Conservation (phyloP, 768 basidiomycete species). For the Kwoniella botswanensis region DNA sequence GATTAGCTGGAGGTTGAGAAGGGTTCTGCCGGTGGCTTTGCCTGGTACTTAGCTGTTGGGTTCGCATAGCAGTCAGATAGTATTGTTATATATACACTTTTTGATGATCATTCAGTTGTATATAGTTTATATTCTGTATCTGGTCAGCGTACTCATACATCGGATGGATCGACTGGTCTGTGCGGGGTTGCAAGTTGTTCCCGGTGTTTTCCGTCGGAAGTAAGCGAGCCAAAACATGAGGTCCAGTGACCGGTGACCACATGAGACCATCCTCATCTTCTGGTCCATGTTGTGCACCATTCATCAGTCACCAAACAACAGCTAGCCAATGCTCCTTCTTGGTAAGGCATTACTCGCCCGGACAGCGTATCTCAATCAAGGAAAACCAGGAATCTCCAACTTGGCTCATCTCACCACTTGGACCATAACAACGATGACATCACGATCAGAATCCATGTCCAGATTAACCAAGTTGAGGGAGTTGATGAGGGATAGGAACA, state of each 20-base stretch:
- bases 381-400: not conserved
- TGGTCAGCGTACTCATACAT: too few relatives aligned
- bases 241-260: not conserved
- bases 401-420: not conserved
- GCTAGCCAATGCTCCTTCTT: not conserved
- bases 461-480: slow-evolving; percentile 67
- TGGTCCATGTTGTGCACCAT: too few relatives aligned
- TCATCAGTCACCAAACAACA: too few relatives aligned
- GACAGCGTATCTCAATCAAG: not conserved
- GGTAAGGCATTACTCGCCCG: not conserved
- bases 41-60: slow-evolving; percentile 11
- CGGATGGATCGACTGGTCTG: not conserved
- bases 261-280: not conserved
- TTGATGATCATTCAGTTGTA: too few relatives aligned
- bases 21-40: slow-evolving; percentile 44
- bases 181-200: not conserved
- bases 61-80: not conserved
- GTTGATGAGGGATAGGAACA: slow-evolving; percentile 68
- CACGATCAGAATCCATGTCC: not conserved
- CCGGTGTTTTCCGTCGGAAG: not conserved
- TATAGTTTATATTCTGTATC: too few relatives aligned
- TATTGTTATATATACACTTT: too few relatives aligned
- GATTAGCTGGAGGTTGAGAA: slow-evolving; percentile 60
- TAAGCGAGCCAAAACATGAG: not conserved
- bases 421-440: not conserved